These are phyloP conservation scores for Gastroboletus turbinatus DNA, from an alignment of 1,284 basidiomycete genomes.

Conservation along the genomic window DNA sequence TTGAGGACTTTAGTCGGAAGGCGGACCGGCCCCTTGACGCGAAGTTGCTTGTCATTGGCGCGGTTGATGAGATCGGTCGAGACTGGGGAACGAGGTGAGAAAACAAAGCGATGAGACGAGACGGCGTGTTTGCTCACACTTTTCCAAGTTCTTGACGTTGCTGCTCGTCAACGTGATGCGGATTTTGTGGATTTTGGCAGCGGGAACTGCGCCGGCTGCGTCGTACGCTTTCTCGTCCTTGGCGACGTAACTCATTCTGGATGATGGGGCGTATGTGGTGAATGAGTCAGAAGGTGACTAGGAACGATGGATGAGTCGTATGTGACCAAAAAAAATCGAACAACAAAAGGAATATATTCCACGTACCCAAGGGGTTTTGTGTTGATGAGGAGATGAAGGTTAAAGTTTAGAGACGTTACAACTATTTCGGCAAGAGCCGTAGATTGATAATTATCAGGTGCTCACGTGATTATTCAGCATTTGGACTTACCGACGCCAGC, in stretches of 20 bases:
- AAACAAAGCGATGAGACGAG: neutral
- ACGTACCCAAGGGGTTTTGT: slow-evolving; percentile 24
- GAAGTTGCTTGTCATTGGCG: slow-evolving; percentile 99
- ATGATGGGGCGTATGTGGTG: slow-evolving; percentile 19
- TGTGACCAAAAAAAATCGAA: neutral
- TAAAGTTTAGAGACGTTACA: slow-evolving; percentile 26
- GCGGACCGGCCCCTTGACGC: slow-evolving; percentile 98
- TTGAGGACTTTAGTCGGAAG: slow-evolving; percentile 98
- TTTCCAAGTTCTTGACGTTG: slow-evolving; percentile 98
- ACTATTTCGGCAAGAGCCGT: slow-evolving; percentile 24
- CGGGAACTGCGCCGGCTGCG: slow-evolving; percentile 83
- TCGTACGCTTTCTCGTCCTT: slow-evolving; percentile 99
- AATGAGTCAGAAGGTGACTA: slow-evolving; percentile 82
- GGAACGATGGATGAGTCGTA: slow-evolving; percentile 18
- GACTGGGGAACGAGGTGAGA: slow-evolving; percentile 54
- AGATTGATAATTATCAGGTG: neutral
- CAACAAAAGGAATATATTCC: no score
- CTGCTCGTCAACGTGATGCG: slow-evolving; percentile 98
- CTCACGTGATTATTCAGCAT: slow-evolving; percentile 12
- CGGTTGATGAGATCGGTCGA: slow-evolving; percentile 96
- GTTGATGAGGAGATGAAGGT: slow-evolving; percentile 13
- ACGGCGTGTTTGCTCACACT: slow-evolving; percentile 60
- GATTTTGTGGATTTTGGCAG: slow-evolving; percentile 98
- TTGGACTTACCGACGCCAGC: neutral
- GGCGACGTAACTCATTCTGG: slow-evolving; percentile 98